Conservation (phyloP, 305 asterid genomes). For the Solanum hybrid region DNA sequence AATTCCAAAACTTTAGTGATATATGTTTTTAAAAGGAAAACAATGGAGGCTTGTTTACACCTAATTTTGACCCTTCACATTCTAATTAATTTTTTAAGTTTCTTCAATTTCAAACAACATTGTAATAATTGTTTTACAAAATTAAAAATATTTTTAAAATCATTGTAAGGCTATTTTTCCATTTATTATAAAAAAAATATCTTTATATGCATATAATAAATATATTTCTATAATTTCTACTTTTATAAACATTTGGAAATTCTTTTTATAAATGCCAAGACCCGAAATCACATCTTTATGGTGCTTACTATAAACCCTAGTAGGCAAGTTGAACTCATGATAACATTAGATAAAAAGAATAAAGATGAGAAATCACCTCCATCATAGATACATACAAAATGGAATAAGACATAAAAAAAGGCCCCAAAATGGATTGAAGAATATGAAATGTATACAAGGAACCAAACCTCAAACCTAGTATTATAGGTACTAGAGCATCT, state of each 20-base stretch:
- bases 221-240: neutral
- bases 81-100: neutral
- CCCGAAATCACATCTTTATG: neutral
- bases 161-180: neutral
- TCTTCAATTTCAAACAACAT: too few relatives aligned
- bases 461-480: neutral
- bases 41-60: neutral
- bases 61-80: neutral
- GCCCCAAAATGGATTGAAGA: neutral
- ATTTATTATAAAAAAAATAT: too few relatives aligned
- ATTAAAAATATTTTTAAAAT: too few relatives aligned
- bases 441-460: neutral
- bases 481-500: neutral
- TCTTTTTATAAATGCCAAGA: neutral
- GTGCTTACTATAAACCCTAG: neutral
- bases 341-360: too few relatives aligned
- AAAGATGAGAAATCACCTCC: neutral
- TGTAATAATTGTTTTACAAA: too few relatives aligned
- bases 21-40: too few relatives aligned
- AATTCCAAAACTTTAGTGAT: neutral
- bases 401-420: too few relatives aligned
- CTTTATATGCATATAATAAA: too few relatives aligned
- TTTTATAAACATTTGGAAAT: neutral
- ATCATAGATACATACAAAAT: neutral
- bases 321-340: neutral